Percentiles rank a stretch among this genome's conserved stretches.
These are phyloP conservation scores for Colletotrichum filicis DNA, from an alignment of 2,329 filamentous ascomycete species.

Conservation along the genomic window DNA sequence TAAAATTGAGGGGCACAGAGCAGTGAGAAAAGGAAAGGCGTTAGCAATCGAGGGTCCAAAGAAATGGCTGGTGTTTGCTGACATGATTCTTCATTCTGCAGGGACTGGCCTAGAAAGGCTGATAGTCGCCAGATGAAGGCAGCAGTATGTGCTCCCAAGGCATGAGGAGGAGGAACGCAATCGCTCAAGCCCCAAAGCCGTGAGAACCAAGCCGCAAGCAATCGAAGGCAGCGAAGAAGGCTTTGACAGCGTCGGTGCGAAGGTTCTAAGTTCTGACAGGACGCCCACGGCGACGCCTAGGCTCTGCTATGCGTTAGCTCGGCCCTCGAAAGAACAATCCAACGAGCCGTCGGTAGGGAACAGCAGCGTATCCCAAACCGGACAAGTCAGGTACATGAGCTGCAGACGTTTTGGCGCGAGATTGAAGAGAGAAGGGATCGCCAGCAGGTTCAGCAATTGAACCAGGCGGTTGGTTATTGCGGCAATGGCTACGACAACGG, in stretches of 20 bases:
- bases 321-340: constrained; percentile 6
- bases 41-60: not conserved
- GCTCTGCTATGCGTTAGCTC: constrained; percentile 26
- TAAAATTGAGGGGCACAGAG: constrained; percentile 23
- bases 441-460: not conserved
- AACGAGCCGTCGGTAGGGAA: not conserved
- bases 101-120: not conserved
- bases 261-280: constrained; percentile 25
- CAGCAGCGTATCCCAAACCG: constrained; percentile 24
- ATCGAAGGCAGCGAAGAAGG: constrained; percentile 2
- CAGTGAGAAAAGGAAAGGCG: not conserved
- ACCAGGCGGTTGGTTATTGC: not conserved
- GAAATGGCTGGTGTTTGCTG: not conserved
- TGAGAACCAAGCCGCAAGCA: not conserved
- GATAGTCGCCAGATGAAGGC: not conserved
- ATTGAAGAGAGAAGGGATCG: not conserved
- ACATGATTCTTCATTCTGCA: not conserved
- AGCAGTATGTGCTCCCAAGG: not conserved
- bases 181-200: constrained; percentile 8
- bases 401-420: not conserved
- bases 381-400: constrained; percentile 26
- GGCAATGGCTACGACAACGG: not conserved
- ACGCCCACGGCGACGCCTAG: constrained; percentile 4
- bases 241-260: constrained; percentile 24
- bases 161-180: not conserved